Evolutionary conservation across 768 basidiomycete species (phyloP).

Genomic region (Udeniomyces megalosporus): DNA sequence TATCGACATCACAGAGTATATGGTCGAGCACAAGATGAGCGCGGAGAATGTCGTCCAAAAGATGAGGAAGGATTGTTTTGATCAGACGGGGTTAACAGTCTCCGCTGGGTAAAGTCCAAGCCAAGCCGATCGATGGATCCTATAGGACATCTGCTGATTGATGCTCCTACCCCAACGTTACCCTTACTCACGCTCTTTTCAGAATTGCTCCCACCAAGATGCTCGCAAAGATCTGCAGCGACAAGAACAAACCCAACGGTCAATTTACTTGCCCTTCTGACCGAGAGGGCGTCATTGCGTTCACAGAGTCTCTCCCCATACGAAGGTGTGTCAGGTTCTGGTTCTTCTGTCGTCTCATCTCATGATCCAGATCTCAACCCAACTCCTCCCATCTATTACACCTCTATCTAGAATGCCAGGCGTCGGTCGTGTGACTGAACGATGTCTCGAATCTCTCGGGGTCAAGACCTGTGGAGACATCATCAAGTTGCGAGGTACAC

Average conservation of each 20-base stretch:
- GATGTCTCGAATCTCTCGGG: constrained; percentile 68
- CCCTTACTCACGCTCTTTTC: background rate
- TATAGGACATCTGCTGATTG: background rate
- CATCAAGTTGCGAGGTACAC: constrained; percentile 49
- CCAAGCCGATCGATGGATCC: no score
- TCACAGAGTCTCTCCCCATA: constrained; percentile 68
- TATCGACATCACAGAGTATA: constrained; percentile 37
- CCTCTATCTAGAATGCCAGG: constrained; percentile 44
- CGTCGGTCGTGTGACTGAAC: constrained; percentile 77
- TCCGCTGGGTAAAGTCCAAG: constrained; percentile 76
- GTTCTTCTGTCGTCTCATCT: background rate
- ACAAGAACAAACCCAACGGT: constrained; percentile 92
- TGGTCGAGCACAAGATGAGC: constrained; percentile 45
- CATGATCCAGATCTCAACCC: background rate
- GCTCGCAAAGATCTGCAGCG: constrained; percentile 94
- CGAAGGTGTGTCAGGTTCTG: constrained; percentile 36
- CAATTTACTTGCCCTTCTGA: constrained; percentile 65
- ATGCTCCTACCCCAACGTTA: no score
- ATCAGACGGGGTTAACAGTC: constrained; percentile 70
- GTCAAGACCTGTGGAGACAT: constrained; percentile 89
- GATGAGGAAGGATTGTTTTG: constrained; percentile 54
- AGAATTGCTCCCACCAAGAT: constrained; percentile 84
- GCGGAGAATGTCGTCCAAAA: constrained; percentile 57
- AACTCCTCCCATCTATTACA: background rate
- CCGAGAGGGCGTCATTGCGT: constrained; percentile 44